Percentiles rank a stretch among this genome's conserved stretches.
These are phyloP conservation scores for Jamesozyma rosinii DNA, from an alignment of 805 yeast genomes.

Conservation along the genomic window DNA sequence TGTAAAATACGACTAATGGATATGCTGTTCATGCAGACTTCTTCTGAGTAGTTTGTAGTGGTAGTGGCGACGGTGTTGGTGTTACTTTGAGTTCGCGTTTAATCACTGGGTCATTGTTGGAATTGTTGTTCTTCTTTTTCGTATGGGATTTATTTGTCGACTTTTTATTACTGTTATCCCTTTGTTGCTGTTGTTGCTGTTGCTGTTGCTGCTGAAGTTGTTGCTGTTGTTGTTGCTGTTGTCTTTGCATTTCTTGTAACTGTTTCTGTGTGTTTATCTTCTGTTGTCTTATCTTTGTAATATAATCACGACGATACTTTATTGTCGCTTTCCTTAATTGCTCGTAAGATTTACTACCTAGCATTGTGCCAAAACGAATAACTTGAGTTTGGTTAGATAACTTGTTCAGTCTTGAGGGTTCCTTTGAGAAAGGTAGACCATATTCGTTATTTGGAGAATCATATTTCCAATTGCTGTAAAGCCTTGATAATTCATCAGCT, in stretches of 20 bases:
- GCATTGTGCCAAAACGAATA: conserved; percentile 85
- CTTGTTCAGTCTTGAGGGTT: conserved; percentile 75
- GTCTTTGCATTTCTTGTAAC: conserved; percentile 11
- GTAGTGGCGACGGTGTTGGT: conserved; percentile 1
- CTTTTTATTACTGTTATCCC: background rate
- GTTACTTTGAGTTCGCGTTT: conserved; percentile 5
- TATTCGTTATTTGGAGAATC: conserved; percentile 46
- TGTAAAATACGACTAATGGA: no score
- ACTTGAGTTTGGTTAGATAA: conserved; percentile 81
- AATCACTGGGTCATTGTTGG: background rate
- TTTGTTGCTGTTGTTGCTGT: conserved; percentile 1
- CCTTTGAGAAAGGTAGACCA: conserved; percentile 51
- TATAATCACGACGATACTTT: conserved; percentile 54
- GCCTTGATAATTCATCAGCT: conserved; percentile 38
- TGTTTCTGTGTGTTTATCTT: conserved; percentile 23
- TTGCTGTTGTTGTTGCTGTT: conserved; percentile 5
- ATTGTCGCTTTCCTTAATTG: conserved; percentile 60
- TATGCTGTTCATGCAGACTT: conserved; percentile 6
- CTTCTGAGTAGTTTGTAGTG: conserved; percentile 7
- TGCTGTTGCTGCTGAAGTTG: conserved; percentile 3
- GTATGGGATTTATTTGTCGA: background rate
- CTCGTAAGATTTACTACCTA: conserved; percentile 78
- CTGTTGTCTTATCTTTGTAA: conserved; percentile 29
- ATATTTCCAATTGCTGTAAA: conserved; percentile 57
- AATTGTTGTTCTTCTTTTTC: conserved; percentile 1